Percentiles rank a stretch among this genome's conserved stretches.
phyloP scores from a whole-genome alignment of 2,329 filamentous ascomycete genomes.

The Exophiala lecanii-corni region DNA sequence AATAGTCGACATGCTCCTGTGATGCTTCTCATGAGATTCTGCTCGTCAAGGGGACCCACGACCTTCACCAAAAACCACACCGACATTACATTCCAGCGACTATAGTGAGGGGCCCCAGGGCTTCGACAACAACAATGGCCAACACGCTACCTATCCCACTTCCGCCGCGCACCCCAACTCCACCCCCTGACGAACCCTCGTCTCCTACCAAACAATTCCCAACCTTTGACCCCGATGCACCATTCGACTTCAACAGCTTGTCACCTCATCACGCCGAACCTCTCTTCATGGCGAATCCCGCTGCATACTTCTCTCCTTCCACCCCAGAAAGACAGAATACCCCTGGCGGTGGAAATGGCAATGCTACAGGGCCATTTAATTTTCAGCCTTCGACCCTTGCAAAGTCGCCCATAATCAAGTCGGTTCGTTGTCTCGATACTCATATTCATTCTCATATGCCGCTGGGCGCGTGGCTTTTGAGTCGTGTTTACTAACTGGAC shows the following conservation, averaged over 20 bases:
- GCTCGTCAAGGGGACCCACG: too few relatives aligned
- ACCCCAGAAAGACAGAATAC: conserved; percentile 13
- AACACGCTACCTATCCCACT: conserved; percentile 50
- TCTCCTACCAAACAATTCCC: conserved; percentile 24
- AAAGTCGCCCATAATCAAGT: conserved; percentile 66
- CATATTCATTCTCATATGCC: neutral
- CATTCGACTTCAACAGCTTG: conserved; percentile 43
- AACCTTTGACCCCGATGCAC: conserved; percentile 24
- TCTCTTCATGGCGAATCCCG: conserved; percentile 10
- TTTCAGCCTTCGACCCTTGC: conserved; percentile 80
- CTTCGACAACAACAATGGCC: too few relatives aligned
- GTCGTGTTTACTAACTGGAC: too few relatives aligned
- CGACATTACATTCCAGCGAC: too few relatives aligned
- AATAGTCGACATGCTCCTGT: too few relatives aligned
- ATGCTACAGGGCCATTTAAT: conserved; percentile 66
- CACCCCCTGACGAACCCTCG: conserved; percentile 49
- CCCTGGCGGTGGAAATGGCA: neutral
- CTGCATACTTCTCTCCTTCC: conserved; percentile 8
- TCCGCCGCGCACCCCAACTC: conserved; percentile 61
- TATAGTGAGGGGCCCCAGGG: too few relatives aligned
- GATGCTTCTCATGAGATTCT: too few relatives aligned
- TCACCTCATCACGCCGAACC: conserved; percentile 37
- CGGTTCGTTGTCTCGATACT: conserved; percentile 49
- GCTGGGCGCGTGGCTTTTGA: too few relatives aligned
- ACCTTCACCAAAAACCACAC: too few relatives aligned